Percentiles rank a stretch among this genome's conserved stretches.
Conservation (phyloP, 495 filamentous ascomycete genomes). For the Tuber melanosporum region DNA sequence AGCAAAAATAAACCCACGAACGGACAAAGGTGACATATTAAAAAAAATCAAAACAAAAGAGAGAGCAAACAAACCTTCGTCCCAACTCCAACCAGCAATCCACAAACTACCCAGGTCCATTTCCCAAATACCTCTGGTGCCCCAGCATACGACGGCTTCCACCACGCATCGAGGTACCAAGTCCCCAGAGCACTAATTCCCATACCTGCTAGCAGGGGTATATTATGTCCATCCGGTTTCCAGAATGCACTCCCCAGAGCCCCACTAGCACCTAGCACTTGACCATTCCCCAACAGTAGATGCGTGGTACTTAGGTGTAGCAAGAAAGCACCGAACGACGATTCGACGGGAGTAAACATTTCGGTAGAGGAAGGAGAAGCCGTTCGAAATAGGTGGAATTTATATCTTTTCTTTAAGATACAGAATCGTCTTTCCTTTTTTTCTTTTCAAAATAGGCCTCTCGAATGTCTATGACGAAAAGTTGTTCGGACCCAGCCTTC, state of each 20-base stretch:
- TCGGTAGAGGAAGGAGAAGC: not conserved
- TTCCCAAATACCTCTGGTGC: slow-evolving; percentile 41
- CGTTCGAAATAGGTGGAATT: not conserved
- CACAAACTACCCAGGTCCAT: slow-evolving; percentile 46
- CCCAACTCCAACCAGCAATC: slow-evolving; percentile 52
- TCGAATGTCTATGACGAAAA: not conserved
- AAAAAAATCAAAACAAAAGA: not conserved
- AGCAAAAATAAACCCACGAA: not conserved
- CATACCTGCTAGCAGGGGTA: slow-evolving; percentile 51
- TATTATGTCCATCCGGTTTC: slow-evolving; percentile 43
- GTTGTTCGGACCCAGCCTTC: not conserved
- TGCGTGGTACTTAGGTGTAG: slow-evolving; percentile 52
- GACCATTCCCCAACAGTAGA: slow-evolving; percentile 53
- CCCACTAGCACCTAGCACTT: slow-evolving; percentile 53
- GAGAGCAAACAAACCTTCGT: slow-evolving; percentile 47
- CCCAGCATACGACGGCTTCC: slow-evolving; percentile 48
- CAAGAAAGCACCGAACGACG: slow-evolving; percentile 52
- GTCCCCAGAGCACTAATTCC: slow-evolving; percentile 46
- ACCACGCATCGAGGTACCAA: slow-evolving; percentile 45
- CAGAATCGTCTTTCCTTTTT: not conserved
- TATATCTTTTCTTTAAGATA: not conserved
- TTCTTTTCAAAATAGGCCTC: not conserved
- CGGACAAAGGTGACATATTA: not conserved
- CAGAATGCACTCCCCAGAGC: slow-evolving; percentile 46
- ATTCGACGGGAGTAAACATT: slow-evolving; percentile 58